These are phyloP conservation scores for Hydnum rufescens DNA, from an alignment of 768 basidiomycete species.

Conservation along the genomic window DNA sequence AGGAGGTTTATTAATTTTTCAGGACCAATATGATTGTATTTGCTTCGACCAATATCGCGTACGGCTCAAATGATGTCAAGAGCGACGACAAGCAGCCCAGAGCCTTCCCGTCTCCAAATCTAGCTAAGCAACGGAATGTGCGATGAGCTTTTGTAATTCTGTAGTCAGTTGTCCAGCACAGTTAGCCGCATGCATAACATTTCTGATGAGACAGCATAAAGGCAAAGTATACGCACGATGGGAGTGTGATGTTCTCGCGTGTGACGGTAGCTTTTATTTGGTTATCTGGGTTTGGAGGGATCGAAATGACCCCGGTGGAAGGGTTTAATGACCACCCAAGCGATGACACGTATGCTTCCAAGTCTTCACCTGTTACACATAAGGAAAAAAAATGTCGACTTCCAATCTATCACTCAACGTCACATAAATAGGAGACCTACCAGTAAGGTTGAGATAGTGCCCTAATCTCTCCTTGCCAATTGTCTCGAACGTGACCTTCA, in stretches of 20 bases:
- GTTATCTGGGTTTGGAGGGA: conserved; percentile 75
- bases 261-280: conserved; percentile 72
- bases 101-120: too few relatives aligned
- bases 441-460: conserved; percentile 47
- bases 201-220: conserved; percentile 44
- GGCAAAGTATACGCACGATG: too few relatives aligned
- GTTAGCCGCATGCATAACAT: not conserved
- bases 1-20: too few relatives aligned
- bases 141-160: conserved; percentile 62
- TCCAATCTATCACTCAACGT: too few relatives aligned
- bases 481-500: conserved; percentile 57
- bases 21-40: too few relatives aligned
- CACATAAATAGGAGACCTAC: conserved; percentile 21
- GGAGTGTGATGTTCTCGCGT: conserved; percentile 62
- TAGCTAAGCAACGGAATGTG: conserved; percentile 44
- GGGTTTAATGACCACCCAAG: conserved; percentile 48
- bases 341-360: conserved; percentile 38
- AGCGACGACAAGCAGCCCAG: too few relatives aligned
- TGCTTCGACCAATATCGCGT: too few relatives aligned
- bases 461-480: conserved; percentile 48
- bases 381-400: too few relatives aligned
- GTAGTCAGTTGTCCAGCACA: conserved; percentile 5
- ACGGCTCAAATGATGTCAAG: too few relatives aligned
- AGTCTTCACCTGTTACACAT: conserved; percentile 35
- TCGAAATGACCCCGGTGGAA: conserved; percentile 33